Conservation (phyloP, 225 moss, liverwort and hornwort genomes). For the Physcomitrellopsis africana region DNA sequence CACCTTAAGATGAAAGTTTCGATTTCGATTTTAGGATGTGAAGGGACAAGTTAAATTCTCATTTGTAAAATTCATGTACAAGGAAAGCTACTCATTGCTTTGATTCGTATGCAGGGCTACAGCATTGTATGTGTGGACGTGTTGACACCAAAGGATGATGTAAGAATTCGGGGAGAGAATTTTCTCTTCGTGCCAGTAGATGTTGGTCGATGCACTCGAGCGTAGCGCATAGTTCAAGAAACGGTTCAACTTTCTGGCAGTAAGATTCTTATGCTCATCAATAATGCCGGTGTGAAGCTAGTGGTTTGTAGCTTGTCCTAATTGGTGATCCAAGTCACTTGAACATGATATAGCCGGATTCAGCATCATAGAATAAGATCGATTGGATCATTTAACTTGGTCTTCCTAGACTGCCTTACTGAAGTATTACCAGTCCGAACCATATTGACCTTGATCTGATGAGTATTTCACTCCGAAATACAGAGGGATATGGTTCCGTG, state of each 20-base stretch:
- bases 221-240: slow-evolving; percentile 47
- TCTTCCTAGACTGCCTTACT: neutral
- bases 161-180: slow-evolving; percentile 28
- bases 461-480: neutral
- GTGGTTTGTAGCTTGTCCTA: neutral
- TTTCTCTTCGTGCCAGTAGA: slow-evolving; percentile 63
- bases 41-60: neutral
- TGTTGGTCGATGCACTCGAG: slow-evolving; percentile 41
- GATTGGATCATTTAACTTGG: neutral
- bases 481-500: neutral
- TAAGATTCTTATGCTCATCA: slow-evolving; percentile 58
- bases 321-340: neutral
- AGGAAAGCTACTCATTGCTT: slow-evolving; percentile 14
- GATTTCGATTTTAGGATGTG: neutral
- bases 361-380: neutral
- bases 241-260: slow-evolving; percentile 44
- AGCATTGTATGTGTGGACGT: slow-evolving; percentile 64
- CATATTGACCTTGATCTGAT: neutral
- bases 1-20: neutral
- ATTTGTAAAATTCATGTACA: neutral
- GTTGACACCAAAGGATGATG: slow-evolving; percentile 30
- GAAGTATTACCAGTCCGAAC: neutral
- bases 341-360: neutral
- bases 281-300: slow-evolving; percentile 54
- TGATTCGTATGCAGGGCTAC: slow-evolving; percentile 49